Conservation (phyloP, 1,139 yeast species). For the Debaryomycetaceae sp. region DNA sequence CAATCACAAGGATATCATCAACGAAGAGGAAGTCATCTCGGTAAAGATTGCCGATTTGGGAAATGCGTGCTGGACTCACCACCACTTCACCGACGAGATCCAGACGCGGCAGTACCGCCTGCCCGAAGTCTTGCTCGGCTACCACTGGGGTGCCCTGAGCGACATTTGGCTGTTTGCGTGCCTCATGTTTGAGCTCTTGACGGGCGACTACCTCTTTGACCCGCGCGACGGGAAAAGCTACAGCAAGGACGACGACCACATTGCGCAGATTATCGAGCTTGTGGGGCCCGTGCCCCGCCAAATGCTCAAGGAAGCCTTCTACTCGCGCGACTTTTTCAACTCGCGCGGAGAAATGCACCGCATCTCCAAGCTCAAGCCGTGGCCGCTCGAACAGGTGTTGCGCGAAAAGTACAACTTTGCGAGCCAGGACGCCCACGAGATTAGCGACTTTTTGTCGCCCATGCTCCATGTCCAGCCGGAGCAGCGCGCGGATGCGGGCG, state of each 20-base stretch:
- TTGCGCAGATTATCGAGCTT: constrained; percentile 38
- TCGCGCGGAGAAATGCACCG: constrained; percentile 15
- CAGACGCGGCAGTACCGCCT: constrained; percentile 40
- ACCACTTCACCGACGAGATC: constrained; percentile 41
- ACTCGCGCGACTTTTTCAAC: constrained; percentile 34
- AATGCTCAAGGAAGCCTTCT: constrained; percentile 33
- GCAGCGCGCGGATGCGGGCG: constrained; percentile 42
- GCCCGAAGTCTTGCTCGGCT: constrained; percentile 37
- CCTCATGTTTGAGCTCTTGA: constrained; percentile 33
- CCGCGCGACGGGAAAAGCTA: constrained; percentile 38
- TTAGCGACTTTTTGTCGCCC: constrained; percentile 49
- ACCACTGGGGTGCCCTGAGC: constrained; percentile 41
- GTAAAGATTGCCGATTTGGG: constrained; percentile 43
- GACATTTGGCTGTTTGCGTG: constrained; percentile 42
- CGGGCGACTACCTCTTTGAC: constrained; percentile 40
- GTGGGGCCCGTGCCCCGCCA: constrained; percentile 34
- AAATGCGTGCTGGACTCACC: constrained; percentile 39
- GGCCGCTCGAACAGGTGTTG: constrained; percentile 38
- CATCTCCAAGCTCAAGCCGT: constrained; percentile 32
- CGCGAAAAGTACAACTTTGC: constrained; percentile 32
- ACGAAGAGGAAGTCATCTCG: constrained; percentile 36
- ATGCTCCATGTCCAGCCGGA: constrained; percentile 66
- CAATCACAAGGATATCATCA: constrained; percentile 12
- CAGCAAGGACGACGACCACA: constrained; percentile 39
- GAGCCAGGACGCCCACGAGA: constrained; percentile 19